Evolutionary conservation across 306 rosid genomes (phyloP), one percentile per base, ranked within the genome.

Genomic region (Inga leiocalycina): DNA sequence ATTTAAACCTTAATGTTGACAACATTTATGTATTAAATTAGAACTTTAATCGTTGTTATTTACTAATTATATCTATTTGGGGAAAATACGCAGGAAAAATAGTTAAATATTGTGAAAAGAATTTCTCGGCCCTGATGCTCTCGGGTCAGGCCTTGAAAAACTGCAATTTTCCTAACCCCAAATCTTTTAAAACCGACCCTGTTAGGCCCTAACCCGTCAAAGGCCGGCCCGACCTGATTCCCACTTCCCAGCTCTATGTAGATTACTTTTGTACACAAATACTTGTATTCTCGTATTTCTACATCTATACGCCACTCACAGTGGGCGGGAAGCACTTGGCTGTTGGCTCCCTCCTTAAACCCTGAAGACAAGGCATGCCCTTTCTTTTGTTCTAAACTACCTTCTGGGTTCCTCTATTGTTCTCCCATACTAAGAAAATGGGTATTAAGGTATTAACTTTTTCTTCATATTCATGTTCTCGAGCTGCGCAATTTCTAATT

Each of bases 381-480:
- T 77, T 61, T 74, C 56, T 79, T 75, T 49, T 74, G 62, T 61
- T 45, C 82, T 64, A 75, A 67, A 35, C 24, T 8, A 17, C 44
- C 27, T 27, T 15, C 30, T 56, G 32, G 24, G 45, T 82, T 77
- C 20, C 41, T 10, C 17, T 20, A 2, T 43, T 51, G 32, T 20
- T 78, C 77, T 77, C 73, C 81, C n/a, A 62, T 24, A 12, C 39
- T 34, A 11, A 24, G 6, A 64, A 62, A 70, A 88, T 82, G 99
- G 98, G 99, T 34, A 96, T 96, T 34, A 96, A 93, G 97, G 99
- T 95, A 54, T 66, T 14, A 13, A 57, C 43, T 43, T 76, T 80
- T 75, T 66, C 80, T 34, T 72, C 61, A 37, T 39, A 10, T 20
- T 41, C 39, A 34, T n/a, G 0, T 16, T 43, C 49, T 24, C 9